Percentiles rank a stretch among this genome's conserved stretches.
phyloP scores from a whole-genome alignment of 495 filamentous ascomycete genomes.

The Chaetomium fimeti region DNA sequence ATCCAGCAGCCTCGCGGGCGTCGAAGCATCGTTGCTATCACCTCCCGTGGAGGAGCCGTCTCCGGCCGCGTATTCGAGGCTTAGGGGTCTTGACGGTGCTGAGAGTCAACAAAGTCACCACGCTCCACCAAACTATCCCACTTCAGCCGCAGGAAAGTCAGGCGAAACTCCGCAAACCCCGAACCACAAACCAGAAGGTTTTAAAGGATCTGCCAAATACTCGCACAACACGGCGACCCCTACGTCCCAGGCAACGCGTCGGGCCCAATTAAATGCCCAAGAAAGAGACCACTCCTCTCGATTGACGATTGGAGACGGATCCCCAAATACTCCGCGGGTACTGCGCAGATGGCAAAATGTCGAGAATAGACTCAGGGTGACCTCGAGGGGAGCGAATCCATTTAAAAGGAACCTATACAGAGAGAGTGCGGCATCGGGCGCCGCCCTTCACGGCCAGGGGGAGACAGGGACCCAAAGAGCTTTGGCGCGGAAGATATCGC shows the following conservation, averaged over 20 bases:
- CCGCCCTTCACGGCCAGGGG: background rate
- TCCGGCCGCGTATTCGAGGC: background rate
- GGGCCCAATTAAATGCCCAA: background rate
- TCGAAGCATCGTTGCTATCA: constrained; percentile 32
- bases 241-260: background rate
- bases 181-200: background rate
- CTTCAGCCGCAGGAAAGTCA: constrained; percentile 6
- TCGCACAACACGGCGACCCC: background rate
- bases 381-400: background rate
- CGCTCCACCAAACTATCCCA: constrained; percentile 4
- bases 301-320: background rate
- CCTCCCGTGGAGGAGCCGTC: constrained; percentile 37
- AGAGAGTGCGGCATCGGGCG: background rate
- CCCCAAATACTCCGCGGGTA: constrained; percentile 6
- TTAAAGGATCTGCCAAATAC: background rate
- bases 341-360: constrained; percentile 5
- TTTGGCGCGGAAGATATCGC: background rate
- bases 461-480: background rate
- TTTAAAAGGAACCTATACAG: background rate
- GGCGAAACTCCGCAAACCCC: constrained; percentile 1
- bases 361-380: background rate
- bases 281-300: background rate
- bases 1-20: constrained; percentile 12
- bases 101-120: background rate
- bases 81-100: background rate